Conservation (phyloP, 1,284 basidiomycete genomes). For the Cryptococcus wingfieldii region DNA sequence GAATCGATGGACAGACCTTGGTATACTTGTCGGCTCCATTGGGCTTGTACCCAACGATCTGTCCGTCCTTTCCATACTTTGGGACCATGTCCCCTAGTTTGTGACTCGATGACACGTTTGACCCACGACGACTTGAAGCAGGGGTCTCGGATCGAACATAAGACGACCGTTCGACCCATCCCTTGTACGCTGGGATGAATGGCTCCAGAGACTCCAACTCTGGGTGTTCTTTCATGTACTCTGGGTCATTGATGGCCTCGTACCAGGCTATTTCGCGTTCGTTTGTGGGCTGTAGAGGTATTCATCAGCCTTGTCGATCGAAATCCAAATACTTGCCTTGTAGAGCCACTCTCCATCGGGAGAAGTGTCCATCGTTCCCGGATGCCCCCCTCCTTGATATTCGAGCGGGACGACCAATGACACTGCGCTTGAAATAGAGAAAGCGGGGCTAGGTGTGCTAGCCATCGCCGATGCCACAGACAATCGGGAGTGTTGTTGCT, state of each 20-base stretch:
- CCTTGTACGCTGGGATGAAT: conserved; percentile 2
- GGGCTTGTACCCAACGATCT: not conserved
- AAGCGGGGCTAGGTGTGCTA: no score
- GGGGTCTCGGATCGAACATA: not conserved
- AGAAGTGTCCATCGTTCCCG: no score
- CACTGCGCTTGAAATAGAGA: no score
- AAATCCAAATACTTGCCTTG: no score
- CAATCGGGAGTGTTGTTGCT: no score
- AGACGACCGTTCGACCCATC: not conserved
- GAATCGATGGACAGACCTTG: not conserved
- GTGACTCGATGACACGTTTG: no score
- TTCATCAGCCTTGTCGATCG: no score
- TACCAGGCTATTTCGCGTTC: conserved; percentile 5
- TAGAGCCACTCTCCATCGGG: no score
- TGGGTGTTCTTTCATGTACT: not conserved
- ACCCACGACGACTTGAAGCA: not conserved
- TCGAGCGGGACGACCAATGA: no score
- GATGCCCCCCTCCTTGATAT: no score
- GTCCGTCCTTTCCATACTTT: not conserved
- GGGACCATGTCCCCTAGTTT: not conserved
- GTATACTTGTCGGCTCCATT: conserved; percentile 1
- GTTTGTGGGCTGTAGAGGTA: not conserved
- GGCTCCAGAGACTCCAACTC: not conserved
- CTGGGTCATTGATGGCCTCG: not conserved
- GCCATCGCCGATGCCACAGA: no score